Conservation (phyloP, 129 eudicot species). For the Arctium minus region DNA sequence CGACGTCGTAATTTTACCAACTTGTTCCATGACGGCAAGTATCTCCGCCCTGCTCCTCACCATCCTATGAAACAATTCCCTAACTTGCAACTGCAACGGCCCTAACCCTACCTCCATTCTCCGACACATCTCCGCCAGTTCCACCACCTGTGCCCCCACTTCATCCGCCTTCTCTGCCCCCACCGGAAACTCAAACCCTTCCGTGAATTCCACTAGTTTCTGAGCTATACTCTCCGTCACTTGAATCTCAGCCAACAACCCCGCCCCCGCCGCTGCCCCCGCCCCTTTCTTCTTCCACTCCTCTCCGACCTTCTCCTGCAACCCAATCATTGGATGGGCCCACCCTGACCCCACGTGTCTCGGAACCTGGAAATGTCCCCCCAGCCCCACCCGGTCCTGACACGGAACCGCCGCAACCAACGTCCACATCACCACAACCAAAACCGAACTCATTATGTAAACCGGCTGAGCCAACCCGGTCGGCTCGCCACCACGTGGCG, state of each 20-base stretch:
- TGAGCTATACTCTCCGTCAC: conserved; percentile 58
- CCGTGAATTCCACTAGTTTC: conserved; percentile 53
- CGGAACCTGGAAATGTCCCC: conserved; percentile 46
- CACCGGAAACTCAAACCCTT: conserved; percentile 60
- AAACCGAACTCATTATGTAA: conserved; percentile 58
- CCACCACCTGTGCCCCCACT: conserved; percentile 54
- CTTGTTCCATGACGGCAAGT: conserved; percentile 77
- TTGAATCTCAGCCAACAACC: conserved; percentile 70
- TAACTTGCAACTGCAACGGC: conserved; percentile 69
- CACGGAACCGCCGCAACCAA: conserved; percentile 78
- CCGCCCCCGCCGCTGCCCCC: conserved; percentile 61
- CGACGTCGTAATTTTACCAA: conserved; percentile 39
- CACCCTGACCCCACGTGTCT: conserved; percentile 38
- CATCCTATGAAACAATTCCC: conserved; percentile 92
- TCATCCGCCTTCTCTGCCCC: conserved; percentile 67
- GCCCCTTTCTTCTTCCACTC: conserved; percentile 71
- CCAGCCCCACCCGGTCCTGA: conserved; percentile 62
- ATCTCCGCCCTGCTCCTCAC: conserved; percentile 79
- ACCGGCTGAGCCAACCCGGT: conserved; percentile 63
- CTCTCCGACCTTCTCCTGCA: conserved; percentile 84
- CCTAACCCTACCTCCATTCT: conserved; percentile 77
- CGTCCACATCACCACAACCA: conserved; percentile 77
- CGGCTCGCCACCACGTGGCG: conserved; percentile 79
- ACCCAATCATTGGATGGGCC: conserved; percentile 55
- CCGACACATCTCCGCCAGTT: conserved; percentile 61